Evolutionary conservation across 176 grass and related monocot species (phyloP).

Genomic region (Avena eriantha): DNA sequence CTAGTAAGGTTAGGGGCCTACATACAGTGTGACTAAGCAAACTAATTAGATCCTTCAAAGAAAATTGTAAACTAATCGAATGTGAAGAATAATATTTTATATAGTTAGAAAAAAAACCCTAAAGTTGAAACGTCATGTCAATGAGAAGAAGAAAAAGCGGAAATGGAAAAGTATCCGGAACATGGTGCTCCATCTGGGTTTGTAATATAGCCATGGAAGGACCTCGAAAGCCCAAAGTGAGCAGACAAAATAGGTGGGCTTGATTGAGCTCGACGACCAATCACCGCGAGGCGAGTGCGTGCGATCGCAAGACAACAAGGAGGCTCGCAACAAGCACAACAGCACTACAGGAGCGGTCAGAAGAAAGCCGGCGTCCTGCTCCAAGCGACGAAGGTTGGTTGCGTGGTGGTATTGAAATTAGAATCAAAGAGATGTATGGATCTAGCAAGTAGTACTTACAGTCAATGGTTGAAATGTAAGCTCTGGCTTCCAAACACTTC

Average conservation of each 20-base stretch:
- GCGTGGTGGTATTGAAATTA: no score
- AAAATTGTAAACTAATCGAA: no score
- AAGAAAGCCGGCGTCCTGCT: not conserved
- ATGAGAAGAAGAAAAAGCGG: not conserved
- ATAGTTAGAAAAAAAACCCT: no score
- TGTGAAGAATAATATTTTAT: no score
- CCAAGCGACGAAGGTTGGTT: not conserved
- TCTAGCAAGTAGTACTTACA: no score
- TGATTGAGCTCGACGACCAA: slow-evolving; percentile 53
- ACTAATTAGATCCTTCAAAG: no score
- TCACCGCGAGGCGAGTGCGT: not conserved
- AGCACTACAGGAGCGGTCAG: slow-evolving; percentile 9
- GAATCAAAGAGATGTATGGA: no score
- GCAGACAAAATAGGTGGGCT: slow-evolving; percentile 40
- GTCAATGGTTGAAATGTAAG: no score
- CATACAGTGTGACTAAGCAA: no score
- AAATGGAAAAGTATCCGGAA: not conserved
- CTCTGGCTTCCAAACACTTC: no score
- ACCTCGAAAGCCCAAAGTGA: slow-evolving; percentile 45
- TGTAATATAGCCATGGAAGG: slow-evolving; percentile 13
- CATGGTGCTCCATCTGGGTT: not conserved
- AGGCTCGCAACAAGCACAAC: slow-evolving; percentile 46
- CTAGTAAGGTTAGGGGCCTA: no score
- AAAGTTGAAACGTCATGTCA: slow-evolving; percentile 33
- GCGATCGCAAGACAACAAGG: slow-evolving; percentile 53